Evolutionary conservation across 2,329 filamentous ascomycete species (phyloP).

Genomic region (Claviceps digitariae): DNA sequence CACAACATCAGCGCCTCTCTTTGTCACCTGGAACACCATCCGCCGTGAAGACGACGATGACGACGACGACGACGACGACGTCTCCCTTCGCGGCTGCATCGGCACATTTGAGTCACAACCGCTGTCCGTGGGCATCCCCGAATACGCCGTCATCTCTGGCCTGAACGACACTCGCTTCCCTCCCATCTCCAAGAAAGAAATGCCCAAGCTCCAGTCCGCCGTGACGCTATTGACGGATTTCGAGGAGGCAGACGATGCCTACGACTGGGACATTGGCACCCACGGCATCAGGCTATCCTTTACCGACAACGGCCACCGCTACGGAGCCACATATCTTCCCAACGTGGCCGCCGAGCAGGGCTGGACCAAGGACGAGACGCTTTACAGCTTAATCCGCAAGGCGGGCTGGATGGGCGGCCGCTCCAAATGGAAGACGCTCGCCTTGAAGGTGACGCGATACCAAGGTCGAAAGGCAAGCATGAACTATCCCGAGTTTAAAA

Average conservation of each 20-base stretch:
- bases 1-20: conserved; percentile 54
- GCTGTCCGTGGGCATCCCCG: conserved; percentile 57
- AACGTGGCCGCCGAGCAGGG: conserved; percentile 87
- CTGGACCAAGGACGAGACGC: conserved; percentile 86
- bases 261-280: conserved; percentile 77
- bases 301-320: conserved; percentile 54
- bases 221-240: conserved; percentile 82
- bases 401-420: conserved; percentile 79
- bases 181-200: conserved; percentile 38
- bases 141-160: conserved; percentile 72
- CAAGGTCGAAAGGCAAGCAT: conserved; percentile 69
- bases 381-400: conserved; percentile 85
- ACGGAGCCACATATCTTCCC: conserved; percentile 81
- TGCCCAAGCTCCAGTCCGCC: conserved; percentile 46
- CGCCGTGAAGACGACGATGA: conserved; percentile 9
- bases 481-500: conserved; percentile 59
- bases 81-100: conserved; percentile 80
- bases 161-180: conserved; percentile 50
- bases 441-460: conserved; percentile 69
- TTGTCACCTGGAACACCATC: conserved; percentile 87
- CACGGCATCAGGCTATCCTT: conserved; percentile 87
- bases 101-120: conserved; percentile 78
- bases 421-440: conserved; percentile 66
- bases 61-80: conserved; percentile 15
- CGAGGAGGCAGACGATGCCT: conserved; percentile 55